Base-by-base conservation (phyloP, 2,329 filamentous ascomycete species). In the Ophiocordyceps australis region DNA sequence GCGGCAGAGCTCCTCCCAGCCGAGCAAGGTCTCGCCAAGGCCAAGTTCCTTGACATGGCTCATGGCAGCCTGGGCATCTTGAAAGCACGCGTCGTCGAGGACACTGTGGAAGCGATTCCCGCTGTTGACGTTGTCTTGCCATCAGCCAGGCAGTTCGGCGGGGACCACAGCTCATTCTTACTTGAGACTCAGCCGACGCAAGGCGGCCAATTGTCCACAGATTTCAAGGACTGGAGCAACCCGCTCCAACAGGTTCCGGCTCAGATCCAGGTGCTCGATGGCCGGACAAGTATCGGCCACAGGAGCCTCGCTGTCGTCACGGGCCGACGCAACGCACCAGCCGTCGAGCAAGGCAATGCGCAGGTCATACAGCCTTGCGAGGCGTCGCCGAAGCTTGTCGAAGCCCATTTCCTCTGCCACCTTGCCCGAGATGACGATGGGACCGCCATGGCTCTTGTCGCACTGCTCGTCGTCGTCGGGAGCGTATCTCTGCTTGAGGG, bases 361-460 rank as follows among this genome's bases (percentile, higher is more conserved):
- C 31, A 95, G 62, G 39, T 89, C 79, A 28, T 74, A 59, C 17
- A 95, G 58, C 42, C 76, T 60, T 37, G 83, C 76, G 41, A 91
- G 73, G 49, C 85, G 71, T 36, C 65, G 65, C 22, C 77, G 70
- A 36, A 94, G 81, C 58, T 94, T 94, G 38, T 92, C 83, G 38
- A 95, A 95, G 17, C 89, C 89, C 18, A 95, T 70, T 52, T 95
- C 86, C 52, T 95, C 78, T 5, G 81, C 86, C 12, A 85, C 66
- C 51, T 95, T 95, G 20, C 50, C 79, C 53, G 59, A 92, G 62
- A 61, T 75, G 28, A 60, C 54, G 33, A 92, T 76, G 25, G 68
- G 59, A 3, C 38, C 38, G 4, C 20, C 20, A 6, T 13, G 4
- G 7, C 61, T 58, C 7, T 52, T 45, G 9, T 52, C 42, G 10